A percentile compares a stretch with the other conserved stretches of the same genome.
Conservation (phyloP, 352 stramenopile genomes). For the Phytopythium sindhum region DNA sequence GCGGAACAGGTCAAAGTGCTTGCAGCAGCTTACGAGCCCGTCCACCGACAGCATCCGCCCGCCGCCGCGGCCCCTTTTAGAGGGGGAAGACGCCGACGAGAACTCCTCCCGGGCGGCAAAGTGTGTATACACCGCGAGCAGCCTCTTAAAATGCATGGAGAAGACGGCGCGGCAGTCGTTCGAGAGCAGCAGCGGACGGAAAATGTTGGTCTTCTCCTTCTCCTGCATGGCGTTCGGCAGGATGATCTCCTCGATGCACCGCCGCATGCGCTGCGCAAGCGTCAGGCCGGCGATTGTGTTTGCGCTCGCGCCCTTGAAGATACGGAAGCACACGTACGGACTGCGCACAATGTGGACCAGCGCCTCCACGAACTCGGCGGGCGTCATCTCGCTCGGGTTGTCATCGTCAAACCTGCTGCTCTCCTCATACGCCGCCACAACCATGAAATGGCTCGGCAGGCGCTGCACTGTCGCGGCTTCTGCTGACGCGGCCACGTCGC, state of each 20-base stretch:
- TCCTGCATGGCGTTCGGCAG: slow-evolving; percentile 51
- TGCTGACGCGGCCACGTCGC: slow-evolving; percentile 27
- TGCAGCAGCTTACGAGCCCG: slow-evolving; percentile 39
- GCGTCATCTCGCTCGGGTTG: slow-evolving; percentile 50
- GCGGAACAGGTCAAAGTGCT: slow-evolving; percentile 50
- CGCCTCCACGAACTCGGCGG: slow-evolving; percentile 63
- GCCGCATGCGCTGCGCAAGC: slow-evolving; percentile 40
- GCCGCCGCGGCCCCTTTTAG: neutral
- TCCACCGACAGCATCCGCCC: slow-evolving; percentile 45
- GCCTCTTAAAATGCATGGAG: slow-evolving; percentile 41
- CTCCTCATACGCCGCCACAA: slow-evolving; percentile 4
- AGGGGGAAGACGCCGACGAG: neutral
- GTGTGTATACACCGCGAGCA: slow-evolving; percentile 37
- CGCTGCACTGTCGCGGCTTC: slow-evolving; percentile 15
- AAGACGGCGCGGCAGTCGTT: slow-evolving; percentile 51
- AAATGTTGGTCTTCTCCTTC: slow-evolving; percentile 43
- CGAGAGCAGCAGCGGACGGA: slow-evolving; percentile 42
- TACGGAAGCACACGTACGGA: slow-evolving; percentile 24
- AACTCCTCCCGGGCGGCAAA: slow-evolving; percentile 25
- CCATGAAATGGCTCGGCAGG: slow-evolving; percentile 19
- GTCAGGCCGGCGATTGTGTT: neutral
- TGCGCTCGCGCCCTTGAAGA: slow-evolving; percentile 11
- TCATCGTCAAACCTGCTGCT: neutral
- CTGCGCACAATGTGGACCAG: slow-evolving; percentile 52
- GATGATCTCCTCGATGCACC: slow-evolving; percentile 51